These are phyloP conservation scores for Kuraishia hungarica DNA, from an alignment of 805 yeast species.

Conservation along the genomic window DNA sequence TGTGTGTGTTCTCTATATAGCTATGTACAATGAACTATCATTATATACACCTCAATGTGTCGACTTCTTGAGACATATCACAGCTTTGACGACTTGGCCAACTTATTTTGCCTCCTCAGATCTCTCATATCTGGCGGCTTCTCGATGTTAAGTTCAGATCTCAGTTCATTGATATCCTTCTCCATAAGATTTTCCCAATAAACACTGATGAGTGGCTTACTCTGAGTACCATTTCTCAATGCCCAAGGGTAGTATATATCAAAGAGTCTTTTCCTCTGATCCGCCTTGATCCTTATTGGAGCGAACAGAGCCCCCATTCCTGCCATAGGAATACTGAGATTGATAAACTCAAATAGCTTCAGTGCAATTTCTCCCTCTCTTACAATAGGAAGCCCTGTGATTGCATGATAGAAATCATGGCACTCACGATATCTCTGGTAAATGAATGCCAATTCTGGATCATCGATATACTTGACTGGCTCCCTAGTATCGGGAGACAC, in stretches of 20 bases:
- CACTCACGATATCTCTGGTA: slow-evolving; percentile 92
- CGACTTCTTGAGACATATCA: background rate
- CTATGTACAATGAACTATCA: background rate
- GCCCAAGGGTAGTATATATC: slow-evolving; percentile 88
- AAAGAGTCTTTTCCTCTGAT: slow-evolving; percentile 55
- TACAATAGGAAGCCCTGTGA: slow-evolving; percentile 82
- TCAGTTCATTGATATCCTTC: slow-evolving; percentile 61
- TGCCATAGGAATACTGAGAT: slow-evolving; percentile 92
- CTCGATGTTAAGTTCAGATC: slow-evolving; percentile 63
- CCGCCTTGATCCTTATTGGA: slow-evolving; percentile 61
- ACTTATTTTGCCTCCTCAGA: slow-evolving; percentile 28
- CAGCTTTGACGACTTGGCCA: background rate
- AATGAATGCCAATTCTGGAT: slow-evolving; percentile 87
- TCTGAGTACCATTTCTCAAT: slow-evolving; percentile 55
- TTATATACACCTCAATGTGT: background rate
- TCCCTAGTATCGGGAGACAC: slow-evolving; percentile 92
- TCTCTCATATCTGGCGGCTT: slow-evolving; percentile 74
- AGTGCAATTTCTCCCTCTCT: slow-evolving; percentile 96
- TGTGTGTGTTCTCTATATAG: background rate
- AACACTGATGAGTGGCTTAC: slow-evolving; percentile 75
- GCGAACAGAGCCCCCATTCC: slow-evolving; percentile 89
- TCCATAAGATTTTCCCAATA: slow-evolving; percentile 86
- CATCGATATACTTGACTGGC: slow-evolving; percentile 79
- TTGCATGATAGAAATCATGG: slow-evolving; percentile 93
- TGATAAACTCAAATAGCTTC: slow-evolving; percentile 86